A percentile compares a stretch with the other conserved stretches of the same genome.
phyloP scores from a whole-genome alignment of 2,329 filamentous ascomycete genomes.

The Venturia oleaginea region DNA sequence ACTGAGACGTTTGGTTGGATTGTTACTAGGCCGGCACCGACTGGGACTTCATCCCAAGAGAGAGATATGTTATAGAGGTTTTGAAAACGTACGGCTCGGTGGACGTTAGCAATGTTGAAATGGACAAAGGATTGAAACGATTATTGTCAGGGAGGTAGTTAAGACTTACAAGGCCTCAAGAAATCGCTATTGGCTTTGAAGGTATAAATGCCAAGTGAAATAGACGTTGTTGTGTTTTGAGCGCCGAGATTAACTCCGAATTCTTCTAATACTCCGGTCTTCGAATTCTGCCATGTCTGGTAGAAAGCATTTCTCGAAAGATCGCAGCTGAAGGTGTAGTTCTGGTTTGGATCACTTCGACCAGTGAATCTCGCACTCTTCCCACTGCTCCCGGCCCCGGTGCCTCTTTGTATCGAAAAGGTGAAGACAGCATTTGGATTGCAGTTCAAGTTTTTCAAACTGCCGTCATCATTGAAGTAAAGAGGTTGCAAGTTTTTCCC shows the following conservation, averaged over 20 bases:
- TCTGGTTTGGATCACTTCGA: constrained; percentile 9
- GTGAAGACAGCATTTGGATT: not conserved
- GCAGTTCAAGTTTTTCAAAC: constrained; percentile 6
- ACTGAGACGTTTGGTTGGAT: constrained; percentile 9
- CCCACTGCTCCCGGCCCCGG: not conserved
- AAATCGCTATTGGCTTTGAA: constrained; percentile 9
- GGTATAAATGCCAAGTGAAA: not conserved
- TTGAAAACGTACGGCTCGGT: not conserved
- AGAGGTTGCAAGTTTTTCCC: constrained; percentile 13
- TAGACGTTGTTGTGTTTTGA: constrained; percentile 7
- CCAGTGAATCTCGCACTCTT: constrained; percentile 9
- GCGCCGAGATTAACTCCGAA: constrained; percentile 9
- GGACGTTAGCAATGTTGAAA: not conserved
- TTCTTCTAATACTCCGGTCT: not conserved
- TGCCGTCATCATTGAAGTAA: constrained; percentile 7
- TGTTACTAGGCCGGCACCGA: constrained; percentile 1
- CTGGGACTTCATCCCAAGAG: constrained; percentile 6
- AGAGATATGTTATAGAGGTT: constrained; percentile 9
- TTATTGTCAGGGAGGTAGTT: not conserved
- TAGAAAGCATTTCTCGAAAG: constrained; percentile 3
- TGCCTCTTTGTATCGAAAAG: not conserved
- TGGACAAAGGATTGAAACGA: not conserved
- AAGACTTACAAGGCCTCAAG: constrained; percentile 7
- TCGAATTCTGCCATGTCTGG: constrained; percentile 10
- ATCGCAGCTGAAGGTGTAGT: constrained; percentile 10